These are phyloP conservation scores for Mucor lusitanicus DNA, from an alignment of 371 early-diverging fungal genomes.

Conservation along the genomic window DNA sequence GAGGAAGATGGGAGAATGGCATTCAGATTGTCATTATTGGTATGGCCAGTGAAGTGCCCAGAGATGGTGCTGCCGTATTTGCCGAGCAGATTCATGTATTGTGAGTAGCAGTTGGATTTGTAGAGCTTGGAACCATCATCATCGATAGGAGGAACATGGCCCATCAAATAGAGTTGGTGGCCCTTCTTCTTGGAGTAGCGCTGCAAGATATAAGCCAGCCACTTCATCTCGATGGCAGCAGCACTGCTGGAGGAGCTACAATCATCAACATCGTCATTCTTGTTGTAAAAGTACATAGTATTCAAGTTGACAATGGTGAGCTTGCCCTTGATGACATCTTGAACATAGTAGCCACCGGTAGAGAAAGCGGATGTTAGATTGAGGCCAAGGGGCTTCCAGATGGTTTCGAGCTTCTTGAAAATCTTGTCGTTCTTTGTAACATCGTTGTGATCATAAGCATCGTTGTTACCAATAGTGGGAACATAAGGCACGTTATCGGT, in stretches of 20 bases:
- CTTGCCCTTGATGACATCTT: slow-evolving; percentile 21
- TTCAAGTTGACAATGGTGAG: slow-evolving; percentile 27
- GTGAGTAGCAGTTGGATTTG: slow-evolving; percentile 32
- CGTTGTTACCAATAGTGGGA: slow-evolving; percentile 55
- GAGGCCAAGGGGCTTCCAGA: slow-evolving; percentile 32
- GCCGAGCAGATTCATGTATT: slow-evolving; percentile 48
- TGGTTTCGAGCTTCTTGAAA: slow-evolving; percentile 20
- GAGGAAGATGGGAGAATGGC: slow-evolving; percentile 8
- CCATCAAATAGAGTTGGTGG: slow-evolving; percentile 38
- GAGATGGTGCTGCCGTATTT: slow-evolving; percentile 39
- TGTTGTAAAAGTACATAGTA: slow-evolving; percentile 33
- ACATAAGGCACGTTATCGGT: slow-evolving; percentile 28
- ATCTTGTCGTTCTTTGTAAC: slow-evolving; percentile 24
- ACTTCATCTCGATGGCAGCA: slow-evolving; percentile 32
- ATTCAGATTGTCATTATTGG: slow-evolving; percentile 34
- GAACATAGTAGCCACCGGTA: slow-evolving; percentile 28
- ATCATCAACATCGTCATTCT: slow-evolving; percentile 23
- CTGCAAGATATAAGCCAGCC: slow-evolving; percentile 30
- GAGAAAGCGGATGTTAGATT: slow-evolving; percentile 25
- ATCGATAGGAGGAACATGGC: slow-evolving; percentile 56
- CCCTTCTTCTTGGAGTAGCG: slow-evolving; percentile 1
- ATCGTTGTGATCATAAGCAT: slow-evolving; percentile 34
- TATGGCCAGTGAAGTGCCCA: slow-evolving; percentile 59
- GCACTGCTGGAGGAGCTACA: slow-evolving; percentile 26
- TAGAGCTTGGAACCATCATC: slow-evolving; percentile 24